These are phyloP conservation scores for Phaeosphaeria sp. DNA, from an alignment of 2,329 filamentous ascomycete genomes.

Conservation along the genomic window DNA sequence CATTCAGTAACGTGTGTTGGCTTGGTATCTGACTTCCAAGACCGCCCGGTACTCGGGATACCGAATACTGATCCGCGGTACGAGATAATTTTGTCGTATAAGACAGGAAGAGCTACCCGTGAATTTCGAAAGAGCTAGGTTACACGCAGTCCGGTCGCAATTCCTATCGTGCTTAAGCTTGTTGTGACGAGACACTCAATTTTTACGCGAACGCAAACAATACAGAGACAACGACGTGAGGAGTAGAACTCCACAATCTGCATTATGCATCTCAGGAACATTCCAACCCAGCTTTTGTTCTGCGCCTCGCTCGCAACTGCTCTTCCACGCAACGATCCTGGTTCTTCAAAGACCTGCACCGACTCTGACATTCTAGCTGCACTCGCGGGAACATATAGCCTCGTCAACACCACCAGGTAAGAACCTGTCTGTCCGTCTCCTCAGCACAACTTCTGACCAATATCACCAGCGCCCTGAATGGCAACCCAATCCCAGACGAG, in stretches of 20 bases:
- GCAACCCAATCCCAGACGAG: constrained; percentile 24
- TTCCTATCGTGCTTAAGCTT: background rate
- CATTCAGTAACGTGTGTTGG: background rate
- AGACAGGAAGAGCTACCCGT: background rate
- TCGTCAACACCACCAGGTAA: constrained; percentile 32
- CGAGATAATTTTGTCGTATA: background rate
- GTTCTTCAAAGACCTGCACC: background rate
- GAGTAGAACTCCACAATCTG: background rate
- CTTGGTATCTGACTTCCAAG: background rate
- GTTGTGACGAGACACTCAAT: background rate
- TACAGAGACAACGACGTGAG: background rate
- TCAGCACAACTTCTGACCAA: background rate
- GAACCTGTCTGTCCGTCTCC: background rate
- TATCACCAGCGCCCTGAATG: constrained; percentile 19
- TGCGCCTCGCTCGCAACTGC: constrained; percentile 3
- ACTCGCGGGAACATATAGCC: constrained; percentile 31
- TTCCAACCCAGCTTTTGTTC: constrained; percentile 1
- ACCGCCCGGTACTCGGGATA: background rate
- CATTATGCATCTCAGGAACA: constrained; percentile 4
- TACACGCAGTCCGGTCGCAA: background rate
- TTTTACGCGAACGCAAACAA: background rate
- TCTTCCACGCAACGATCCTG: background rate
- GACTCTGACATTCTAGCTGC: constrained; percentile 20
- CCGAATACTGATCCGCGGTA: background rate
- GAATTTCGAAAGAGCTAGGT: background rate